A percentile compares a stretch with the other conserved stretches of the same genome.
phyloP scores from a whole-genome alignment of 192 early-diverging fungal species.

The Obelidium mucronatum region DNA sequence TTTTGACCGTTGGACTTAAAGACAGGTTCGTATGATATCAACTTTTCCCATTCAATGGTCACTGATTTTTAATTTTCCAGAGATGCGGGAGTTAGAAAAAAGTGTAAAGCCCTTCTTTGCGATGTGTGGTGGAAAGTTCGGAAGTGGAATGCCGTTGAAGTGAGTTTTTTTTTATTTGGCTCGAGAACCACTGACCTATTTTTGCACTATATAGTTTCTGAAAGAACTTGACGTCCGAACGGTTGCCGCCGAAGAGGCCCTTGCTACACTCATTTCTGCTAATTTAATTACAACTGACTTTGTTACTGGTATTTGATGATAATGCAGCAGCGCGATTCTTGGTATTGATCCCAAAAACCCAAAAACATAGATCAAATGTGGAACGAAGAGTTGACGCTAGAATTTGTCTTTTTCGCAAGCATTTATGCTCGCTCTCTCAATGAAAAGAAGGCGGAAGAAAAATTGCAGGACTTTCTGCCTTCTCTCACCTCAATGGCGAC shows the following conservation, averaged over 20 bases:
- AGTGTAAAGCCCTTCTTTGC: conserved; percentile 20
- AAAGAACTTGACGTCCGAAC: conserved; percentile 20
- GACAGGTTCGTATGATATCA: too few species aligned
- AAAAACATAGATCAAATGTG: conserved; percentile 26
- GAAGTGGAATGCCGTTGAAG: neutral
- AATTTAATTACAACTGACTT: conserved; percentile 15
- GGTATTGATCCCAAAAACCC: too few species aligned
- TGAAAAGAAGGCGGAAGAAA: conserved; percentile 18
- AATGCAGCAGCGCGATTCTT: too few species aligned
- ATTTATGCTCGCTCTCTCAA: conserved; percentile 8
- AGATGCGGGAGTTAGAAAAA: conserved; percentile 30
- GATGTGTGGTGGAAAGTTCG: conserved; percentile 18
- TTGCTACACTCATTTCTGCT: conserved; percentile 3
- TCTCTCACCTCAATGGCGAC: conserved; percentile 18
- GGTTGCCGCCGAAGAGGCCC: conserved; percentile 15
- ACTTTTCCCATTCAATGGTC: too few species aligned
- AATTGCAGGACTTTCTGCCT: conserved; percentile 27
- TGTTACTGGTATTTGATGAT: conserved; percentile 12
- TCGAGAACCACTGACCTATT: too few species aligned
- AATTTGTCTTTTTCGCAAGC: conserved; percentile 30
- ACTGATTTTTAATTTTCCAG: too few species aligned
- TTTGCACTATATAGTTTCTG: conserved; percentile 27
- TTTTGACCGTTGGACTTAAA: conserved; percentile 20
- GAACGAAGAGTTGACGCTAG: neutral
- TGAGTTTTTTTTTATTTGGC: too few species aligned